Evolutionary conservation across 2,329 filamentous ascomycete genomes (phyloP).

Genomic region (Aspergillus brasiliensis): DNA sequence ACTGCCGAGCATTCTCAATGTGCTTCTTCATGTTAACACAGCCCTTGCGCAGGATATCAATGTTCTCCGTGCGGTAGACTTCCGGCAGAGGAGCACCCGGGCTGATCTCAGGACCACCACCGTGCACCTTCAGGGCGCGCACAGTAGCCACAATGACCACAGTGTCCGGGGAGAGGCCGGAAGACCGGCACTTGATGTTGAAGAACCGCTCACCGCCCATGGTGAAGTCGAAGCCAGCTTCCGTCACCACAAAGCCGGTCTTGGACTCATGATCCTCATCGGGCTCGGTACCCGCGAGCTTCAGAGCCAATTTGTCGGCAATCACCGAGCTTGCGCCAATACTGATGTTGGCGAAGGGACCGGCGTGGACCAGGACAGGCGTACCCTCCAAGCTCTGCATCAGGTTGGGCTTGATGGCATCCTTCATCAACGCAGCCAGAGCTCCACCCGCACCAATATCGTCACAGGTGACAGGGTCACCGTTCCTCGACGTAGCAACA

Average conservation of each 20-base stretch:
- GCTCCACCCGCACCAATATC: conserved; percentile 92
- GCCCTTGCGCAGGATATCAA: conserved; percentile 84
- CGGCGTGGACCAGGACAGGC: conserved; percentile 95
- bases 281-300: conserved; percentile 89
- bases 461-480: conserved; percentile 93
- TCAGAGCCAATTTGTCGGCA: conserved; percentile 91
- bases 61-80: conserved; percentile 90
- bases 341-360: conserved; percentile 97
- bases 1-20: conserved; percentile 83
- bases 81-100: conserved; percentile 82
- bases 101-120: conserved; percentile 89
- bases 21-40: conserved; percentile 96
- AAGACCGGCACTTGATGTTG: conserved; percentile 99
- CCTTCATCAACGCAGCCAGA: conserved; percentile 91
- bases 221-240: conserved; percentile 98
- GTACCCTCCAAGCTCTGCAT: conserved; percentile 99
- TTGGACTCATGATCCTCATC: conserved; percentile 83
- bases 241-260: conserved; percentile 91
- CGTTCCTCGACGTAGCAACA: conserved; percentile 78
- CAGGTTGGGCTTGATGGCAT: conserved; percentile 97
- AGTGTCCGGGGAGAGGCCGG: conserved; percentile 86
- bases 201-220: conserved; percentile 99
- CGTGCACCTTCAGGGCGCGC: conserved; percentile 93
- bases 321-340: conserved; percentile 96
- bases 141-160: conserved; percentile 96